These are phyloP conservation scores for Micractinium conductrix DNA, from an alignment of 139 green algal species.

Conservation along the genomic window DNA sequence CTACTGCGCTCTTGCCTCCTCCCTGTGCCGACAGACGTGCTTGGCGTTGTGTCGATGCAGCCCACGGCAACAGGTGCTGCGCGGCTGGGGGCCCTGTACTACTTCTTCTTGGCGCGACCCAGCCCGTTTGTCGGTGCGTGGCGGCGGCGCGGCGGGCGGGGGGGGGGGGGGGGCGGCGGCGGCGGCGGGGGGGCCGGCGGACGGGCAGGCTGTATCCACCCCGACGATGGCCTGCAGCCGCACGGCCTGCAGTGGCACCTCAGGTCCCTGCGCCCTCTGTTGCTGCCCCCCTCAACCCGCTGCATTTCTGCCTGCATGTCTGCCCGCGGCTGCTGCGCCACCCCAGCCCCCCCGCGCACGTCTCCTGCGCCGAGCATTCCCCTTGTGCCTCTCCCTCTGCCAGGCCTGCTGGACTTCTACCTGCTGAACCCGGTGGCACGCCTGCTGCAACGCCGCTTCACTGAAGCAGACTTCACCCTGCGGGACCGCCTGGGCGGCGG, in stretches of 20 bases:
- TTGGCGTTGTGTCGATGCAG: conserved; percentile 31
- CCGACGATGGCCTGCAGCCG: background rate
- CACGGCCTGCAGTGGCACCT: background rate
- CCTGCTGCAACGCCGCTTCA: conserved; percentile 52
- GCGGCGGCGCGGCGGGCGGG: background rate
- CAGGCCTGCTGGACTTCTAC: conserved; percentile 85
- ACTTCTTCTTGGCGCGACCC: conserved; percentile 40
- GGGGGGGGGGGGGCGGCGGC: background rate
- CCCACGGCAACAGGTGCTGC: conserved; percentile 3
- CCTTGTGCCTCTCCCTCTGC: no score
- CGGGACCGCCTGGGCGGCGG: conserved; percentile 78
- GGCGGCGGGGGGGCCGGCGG: background rate
- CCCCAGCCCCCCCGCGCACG: background rate
- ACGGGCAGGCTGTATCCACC: background rate
- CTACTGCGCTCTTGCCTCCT: background rate
- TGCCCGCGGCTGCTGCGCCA: background rate
- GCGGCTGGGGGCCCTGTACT: conserved; percentile 31
- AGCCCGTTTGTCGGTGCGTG: conserved; percentile 16
- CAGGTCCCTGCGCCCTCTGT: background rate
- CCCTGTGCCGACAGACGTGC: conserved; percentile 14
- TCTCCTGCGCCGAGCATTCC: background rate
- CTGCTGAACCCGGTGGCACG: conserved; percentile 63
- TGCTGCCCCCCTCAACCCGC: background rate
- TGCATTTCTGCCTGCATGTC: background rate
- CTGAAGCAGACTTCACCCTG: conserved; percentile 59